phyloP scores from a whole-genome alignment of 257 asterid species.

The Rubia yunnanensis region DNA sequence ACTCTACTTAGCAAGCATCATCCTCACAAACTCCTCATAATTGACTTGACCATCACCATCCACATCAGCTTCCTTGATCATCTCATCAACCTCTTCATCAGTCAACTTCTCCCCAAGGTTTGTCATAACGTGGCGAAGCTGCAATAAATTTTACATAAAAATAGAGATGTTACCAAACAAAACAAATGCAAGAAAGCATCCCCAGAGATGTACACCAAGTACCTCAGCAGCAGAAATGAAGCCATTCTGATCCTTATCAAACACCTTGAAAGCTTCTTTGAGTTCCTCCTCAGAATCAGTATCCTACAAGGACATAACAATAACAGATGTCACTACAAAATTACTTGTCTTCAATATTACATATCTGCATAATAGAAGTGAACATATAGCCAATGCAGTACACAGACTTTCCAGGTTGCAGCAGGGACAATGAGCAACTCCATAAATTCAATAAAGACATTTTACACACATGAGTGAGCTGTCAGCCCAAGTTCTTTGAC shows the following conservation, averaged over 20 bases:
- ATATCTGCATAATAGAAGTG: not conserved
- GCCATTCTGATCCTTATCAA: constrained; percentile 56
- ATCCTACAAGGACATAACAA: constrained; percentile 31
- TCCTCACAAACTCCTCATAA: constrained; percentile 42
- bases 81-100: constrained; percentile 51
- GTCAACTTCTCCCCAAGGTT: constrained; percentile 57
- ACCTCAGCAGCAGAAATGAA: constrained; percentile 60
- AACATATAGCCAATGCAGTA: not conserved
- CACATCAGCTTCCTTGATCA: constrained; percentile 47
- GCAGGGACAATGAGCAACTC: not conserved
- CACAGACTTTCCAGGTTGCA: not conserved
- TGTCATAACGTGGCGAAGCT: constrained; percentile 55
- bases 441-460: not conserved
- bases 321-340: not conserved
- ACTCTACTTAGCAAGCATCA: constrained; percentile 46
- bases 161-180: not conserved
- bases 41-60: constrained; percentile 57
- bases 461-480: no score
- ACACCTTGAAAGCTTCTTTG: constrained; percentile 49
- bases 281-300: constrained; percentile 56
- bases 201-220: constrained; percentile 1
- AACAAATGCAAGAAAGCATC: not conserved
- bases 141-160: not conserved
- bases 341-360: not conserved
- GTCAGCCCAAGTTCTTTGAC: not conserved